Base-by-base conservation (phyloP, 2,329 filamentous ascomycete genomes). In the Coleophoma cylindrospora region DNA sequence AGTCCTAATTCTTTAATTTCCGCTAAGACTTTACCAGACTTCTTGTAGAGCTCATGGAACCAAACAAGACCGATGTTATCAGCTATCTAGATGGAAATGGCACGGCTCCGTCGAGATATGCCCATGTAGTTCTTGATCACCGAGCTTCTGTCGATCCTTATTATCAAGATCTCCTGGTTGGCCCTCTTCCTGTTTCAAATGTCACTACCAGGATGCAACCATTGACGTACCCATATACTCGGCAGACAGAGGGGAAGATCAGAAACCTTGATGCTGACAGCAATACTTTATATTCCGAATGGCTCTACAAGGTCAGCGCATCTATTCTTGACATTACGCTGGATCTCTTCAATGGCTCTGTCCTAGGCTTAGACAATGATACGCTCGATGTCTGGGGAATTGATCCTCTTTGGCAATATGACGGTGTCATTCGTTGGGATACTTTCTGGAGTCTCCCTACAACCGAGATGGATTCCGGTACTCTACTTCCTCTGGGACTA, bases 221-320 rank as follows among this genome's bases (percentile, higher is more conserved):
- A 32, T 33, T 44, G 41, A 44, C 41, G 7, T 44, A 44, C 27
- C 41, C 41, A n/a, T 44, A 44, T 32, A 44, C 41, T 4, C 19
- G 68, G 53, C 62, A 67, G 50, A 69, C 64, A 5, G 58, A 59
- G 8, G 68, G 70, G 34, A 66, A 65, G 45, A 64, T 71, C 36
- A 68, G 66, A 12, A 74, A 71, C 51, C 64, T 74, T 1, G 67
- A 79, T 57, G 71, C 70, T 43, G 76, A 79, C 61, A 67, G 79
- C 22, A 64, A 66, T n/a, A 48, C 50, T 2, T 49, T 49, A n/a
- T 52, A 66, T 7, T 62, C 65, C 34, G 49, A 64, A 3, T 72
- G 66, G 66, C 55, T 72, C n/a, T 58, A 63, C 21, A 63, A 64
- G 12, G 61, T 74, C 36, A 65, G 54, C n/a, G 55, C 54, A 33